phyloP scores from a whole-genome alignment of 257 asterid genomes.

The Parsonsia alboflavescens region DNA sequence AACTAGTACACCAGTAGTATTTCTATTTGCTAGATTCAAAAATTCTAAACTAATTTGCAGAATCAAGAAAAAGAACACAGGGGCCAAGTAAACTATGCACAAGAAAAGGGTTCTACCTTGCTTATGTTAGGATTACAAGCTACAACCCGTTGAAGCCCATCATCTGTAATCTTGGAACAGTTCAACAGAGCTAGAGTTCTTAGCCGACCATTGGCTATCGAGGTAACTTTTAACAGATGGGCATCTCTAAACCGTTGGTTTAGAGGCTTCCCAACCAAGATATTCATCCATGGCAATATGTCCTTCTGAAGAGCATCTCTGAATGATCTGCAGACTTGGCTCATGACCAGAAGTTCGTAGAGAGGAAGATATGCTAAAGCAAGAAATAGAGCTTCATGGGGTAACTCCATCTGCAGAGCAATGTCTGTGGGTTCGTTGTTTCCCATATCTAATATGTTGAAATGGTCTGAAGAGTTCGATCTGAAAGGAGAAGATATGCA shows the following conservation, averaged over 20 bases:
- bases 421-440: not conserved
- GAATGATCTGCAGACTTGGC: conserved; percentile 59
- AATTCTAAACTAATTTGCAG: not conserved
- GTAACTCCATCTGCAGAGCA: conserved; percentile 22
- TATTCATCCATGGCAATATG: conserved; percentile 60
- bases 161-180: conserved; percentile 56
- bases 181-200: conserved; percentile 46
- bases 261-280: conserved; percentile 52
- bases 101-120: conserved; percentile 37
- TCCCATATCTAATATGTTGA: not conserved
- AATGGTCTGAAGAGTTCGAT: not conserved
- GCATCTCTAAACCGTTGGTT: conserved; percentile 38
- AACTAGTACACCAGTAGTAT: not conserved
- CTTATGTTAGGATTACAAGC: conserved; percentile 45
- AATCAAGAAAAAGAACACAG: not conserved
- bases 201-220: conserved; percentile 48
- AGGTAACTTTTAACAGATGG: conserved; percentile 37
- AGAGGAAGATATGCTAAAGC: conserved; percentile 61
- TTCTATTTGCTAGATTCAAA: not conserved
- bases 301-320: conserved; percentile 55
- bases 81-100: not conserved
- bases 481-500: not conserved
- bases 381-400: conserved; percentile 62
- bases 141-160: conserved; percentile 41
- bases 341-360: conserved; percentile 45